These are phyloP conservation scores for Vitis labrusca DNA, from an alignment of 164 flowering plant species.

Conservation along the genomic window DNA sequence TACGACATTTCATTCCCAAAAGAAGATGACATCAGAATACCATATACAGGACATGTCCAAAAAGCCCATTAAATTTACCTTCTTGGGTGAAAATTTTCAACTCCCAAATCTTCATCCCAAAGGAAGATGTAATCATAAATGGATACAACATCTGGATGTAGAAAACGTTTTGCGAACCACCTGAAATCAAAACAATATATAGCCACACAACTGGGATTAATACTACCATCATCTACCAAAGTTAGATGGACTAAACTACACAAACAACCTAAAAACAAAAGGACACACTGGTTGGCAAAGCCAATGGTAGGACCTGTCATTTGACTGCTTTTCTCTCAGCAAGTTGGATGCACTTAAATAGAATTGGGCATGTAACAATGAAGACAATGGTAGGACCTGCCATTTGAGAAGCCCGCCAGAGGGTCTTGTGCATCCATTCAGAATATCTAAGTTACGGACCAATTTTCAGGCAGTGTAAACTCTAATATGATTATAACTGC, in stretches of 20 bases:
- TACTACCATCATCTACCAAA: background rate
- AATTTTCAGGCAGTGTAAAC: background rate
- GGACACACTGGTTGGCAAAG: too few species aligned
- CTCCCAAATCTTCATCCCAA: constrained; percentile 99
- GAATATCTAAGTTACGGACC: background rate
- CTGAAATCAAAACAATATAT: constrained; percentile 36
- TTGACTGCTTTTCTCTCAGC: too few species aligned
- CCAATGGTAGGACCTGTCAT: too few species aligned
- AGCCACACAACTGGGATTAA: background rate
- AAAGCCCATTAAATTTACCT: constrained; percentile 45
- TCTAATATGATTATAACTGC: background rate
- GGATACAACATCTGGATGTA: constrained; percentile 86
- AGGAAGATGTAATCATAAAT: constrained; percentile 89
- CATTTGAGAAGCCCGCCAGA: too few species aligned
- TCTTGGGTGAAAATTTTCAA: constrained; percentile 75
- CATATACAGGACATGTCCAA: background rate
- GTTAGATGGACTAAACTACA: background rate
- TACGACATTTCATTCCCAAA: background rate
- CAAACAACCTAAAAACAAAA: too few species aligned
- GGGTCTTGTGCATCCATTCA: too few species aligned
- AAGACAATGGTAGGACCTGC: too few species aligned
- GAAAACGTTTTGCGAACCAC: constrained; percentile 99
- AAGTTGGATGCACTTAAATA: too few species aligned
- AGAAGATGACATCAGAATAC: background rate
- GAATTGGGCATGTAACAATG: too few species aligned